Evolutionary conservation across 345 rosid species (phyloP), one percentile per base, ranked within the genome.

Genomic region (Hypericum androsaemum): DNA sequence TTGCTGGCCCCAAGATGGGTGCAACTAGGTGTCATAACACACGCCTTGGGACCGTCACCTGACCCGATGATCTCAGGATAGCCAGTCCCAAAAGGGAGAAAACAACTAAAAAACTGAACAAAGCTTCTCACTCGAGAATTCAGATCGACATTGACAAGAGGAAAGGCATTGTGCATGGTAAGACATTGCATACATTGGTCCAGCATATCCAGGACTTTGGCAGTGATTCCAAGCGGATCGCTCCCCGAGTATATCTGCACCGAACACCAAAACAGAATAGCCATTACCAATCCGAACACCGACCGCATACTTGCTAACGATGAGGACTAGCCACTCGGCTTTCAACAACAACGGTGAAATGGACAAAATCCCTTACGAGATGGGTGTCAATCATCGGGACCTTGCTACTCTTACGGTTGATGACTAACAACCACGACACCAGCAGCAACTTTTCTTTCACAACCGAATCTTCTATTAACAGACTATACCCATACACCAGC

Each of bases 301-400:
- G 16, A 7, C 12, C 32, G 37, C 14, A 50, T 16, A 6, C 12
- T 57, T 43, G n/a, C n/a, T n/a, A n/a, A n/a, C n/a, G n/a, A n/a
- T n/a, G n/a, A n/a, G n/a, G n/a, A n/a, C n/a, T n/a, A n/a, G 22
- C n/a, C 13, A 22, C 8, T 9, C 37, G 4, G 17, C 51, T 32
- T 43, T 8, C 46, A 0, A 5, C n/a, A n/a, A n/a, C 12, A 42
- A 12, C 11, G 36, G 37, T 41, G 32, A 52, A 32, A 36, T 52
- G 7, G 6, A 53, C 37, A n/a, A 53, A 62, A 42, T 40, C 13
- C 16, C 88, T 73, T 80, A 92, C 99, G 85, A 92, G 64, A 74
- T 81, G 76, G 67, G 83, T 71, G 58, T 92, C 95, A 47, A 92
- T 81, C 95, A 94, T 81, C 0, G 99, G 97, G 66, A 94, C 95